Evolutionary conservation across 352 stramenopile species (phyloP).

Genomic region (Phytophthora cactorum): DNA sequence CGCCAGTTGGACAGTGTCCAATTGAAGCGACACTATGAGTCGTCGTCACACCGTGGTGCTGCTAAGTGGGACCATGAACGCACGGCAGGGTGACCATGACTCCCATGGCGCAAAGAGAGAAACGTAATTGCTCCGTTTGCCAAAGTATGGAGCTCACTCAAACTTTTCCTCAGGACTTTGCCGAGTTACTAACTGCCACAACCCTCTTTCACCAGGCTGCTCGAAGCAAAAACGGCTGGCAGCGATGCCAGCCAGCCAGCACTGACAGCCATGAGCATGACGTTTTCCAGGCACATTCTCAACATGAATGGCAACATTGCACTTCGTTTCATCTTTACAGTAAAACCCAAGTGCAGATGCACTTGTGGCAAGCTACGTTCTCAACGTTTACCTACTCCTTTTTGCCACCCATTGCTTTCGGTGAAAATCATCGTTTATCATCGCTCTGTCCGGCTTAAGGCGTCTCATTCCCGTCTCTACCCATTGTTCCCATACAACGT

Average conservation of each 20-base stretch:
- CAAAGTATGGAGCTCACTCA: slow-evolving; percentile 8
- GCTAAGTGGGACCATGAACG: neutral
- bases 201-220: slow-evolving; percentile 12
- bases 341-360: neutral
- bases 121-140: neutral
- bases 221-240: slow-evolving; percentile 5
- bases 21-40: slow-evolving; percentile 17
- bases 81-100: neutral
- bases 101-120: neutral
- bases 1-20: slow-evolving; percentile 21
- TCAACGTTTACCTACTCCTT: too few species aligned
- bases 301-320: neutral
- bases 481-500: slow-evolving; percentile 1
- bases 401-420: neutral
- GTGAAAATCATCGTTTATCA: slow-evolving; percentile 6
- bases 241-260: slow-evolving; percentile 6
- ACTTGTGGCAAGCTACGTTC: neutral
- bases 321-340: neutral
- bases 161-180: neutral
- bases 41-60: slow-evolving; percentile 1
- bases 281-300: neutral
- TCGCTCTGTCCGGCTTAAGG: slow-evolving; percentile 6
- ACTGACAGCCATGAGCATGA: slow-evolving; percentile 11
- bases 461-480: neutral
- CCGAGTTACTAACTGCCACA: slow-evolving; percentile 22